These are phyloP conservation scores for Claviceps fusiformis DNA, from an alignment of 2,329 filamentous ascomycete genomes.

Conservation along the genomic window DNA sequence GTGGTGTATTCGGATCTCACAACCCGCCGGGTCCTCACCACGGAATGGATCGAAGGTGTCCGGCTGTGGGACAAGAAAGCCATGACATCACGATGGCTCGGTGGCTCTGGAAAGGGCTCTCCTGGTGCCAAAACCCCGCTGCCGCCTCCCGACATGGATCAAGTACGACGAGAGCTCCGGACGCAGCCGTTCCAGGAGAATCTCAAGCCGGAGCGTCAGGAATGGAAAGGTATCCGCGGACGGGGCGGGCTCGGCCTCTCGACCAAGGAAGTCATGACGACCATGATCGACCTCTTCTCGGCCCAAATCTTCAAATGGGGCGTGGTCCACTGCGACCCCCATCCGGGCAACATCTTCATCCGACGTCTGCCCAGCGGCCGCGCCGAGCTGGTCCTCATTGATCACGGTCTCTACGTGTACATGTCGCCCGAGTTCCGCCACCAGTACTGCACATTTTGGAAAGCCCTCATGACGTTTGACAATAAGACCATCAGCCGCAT, in stretches of 20 bases:
- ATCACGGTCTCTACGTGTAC: slow-evolving; percentile 91
- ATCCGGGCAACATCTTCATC: slow-evolving; percentile 95
- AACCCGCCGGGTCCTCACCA: slow-evolving; percentile 74
- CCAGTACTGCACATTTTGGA: slow-evolving; percentile 87
- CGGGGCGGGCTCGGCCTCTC: slow-evolving; percentile 74
- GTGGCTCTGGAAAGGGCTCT: slow-evolving; percentile 61
- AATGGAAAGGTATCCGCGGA: slow-evolving; percentile 60
- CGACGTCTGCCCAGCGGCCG: slow-evolving; percentile 70
- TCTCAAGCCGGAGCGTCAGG: slow-evolving; percentile 67
- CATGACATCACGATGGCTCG: slow-evolving; percentile 65
- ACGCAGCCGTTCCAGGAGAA: slow-evolving; percentile 41
- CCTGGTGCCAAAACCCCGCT: slow-evolving; percentile 62
- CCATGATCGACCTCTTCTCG: slow-evolving; percentile 92
- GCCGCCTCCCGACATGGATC: slow-evolving; percentile 31
- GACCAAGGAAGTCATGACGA: slow-evolving; percentile 82
- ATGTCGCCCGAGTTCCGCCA: slow-evolving; percentile 74
- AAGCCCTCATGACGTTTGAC: slow-evolving; percentile 84
- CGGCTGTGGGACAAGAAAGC: slow-evolving; percentile 83
- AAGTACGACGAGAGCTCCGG: slow-evolving; percentile 30
- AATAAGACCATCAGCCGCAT: slow-evolving; percentile 64
- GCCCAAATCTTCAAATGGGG: slow-evolving; percentile 98
- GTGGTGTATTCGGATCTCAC: slow-evolving; percentile 71
- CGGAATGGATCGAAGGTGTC: slow-evolving; percentile 95
- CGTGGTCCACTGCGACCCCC: slow-evolving; percentile 88
- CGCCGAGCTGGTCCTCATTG: slow-evolving; percentile 85